A percentile compares a stretch with the other conserved stretches of the same genome.
These are phyloP conservation scores for Trichaptum fuscoviolaceum DNA, from an alignment of 768 basidiomycete species.

Conservation along the genomic window DNA sequence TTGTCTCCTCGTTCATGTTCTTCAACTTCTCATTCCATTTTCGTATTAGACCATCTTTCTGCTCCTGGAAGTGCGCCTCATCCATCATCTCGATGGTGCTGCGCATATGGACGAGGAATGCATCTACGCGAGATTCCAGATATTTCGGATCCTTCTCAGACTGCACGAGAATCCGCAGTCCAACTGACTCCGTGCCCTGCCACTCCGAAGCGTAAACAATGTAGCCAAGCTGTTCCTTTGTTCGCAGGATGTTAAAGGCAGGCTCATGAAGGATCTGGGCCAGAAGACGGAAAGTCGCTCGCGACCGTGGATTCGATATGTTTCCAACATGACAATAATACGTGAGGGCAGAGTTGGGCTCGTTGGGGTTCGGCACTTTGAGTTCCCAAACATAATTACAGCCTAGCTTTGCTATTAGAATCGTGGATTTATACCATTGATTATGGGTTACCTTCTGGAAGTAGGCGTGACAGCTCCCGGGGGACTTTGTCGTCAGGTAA, in stretches of 20 bases:
- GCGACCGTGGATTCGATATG: conserved; percentile 52
- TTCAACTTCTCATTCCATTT: conserved; percentile 84
- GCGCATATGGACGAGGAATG: conserved; percentile 77
- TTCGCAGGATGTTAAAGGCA: conserved; percentile 84
- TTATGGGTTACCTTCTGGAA: conserved; percentile 54
- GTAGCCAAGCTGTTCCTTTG: conserved; percentile 94
- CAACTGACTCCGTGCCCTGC: conserved; percentile 64
- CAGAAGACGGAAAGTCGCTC: conserved; percentile 67
- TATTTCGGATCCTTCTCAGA: conserved; percentile 77
- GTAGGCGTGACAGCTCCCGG: conserved; percentile 46
- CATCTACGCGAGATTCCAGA: conserved; percentile 84
- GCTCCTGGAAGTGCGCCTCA: conserved; percentile 68
- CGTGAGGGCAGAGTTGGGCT: conserved; percentile 81
- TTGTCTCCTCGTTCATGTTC: conserved; percentile 78
- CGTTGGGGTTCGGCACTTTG: conserved; percentile 73
- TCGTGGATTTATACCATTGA: conserved; percentile 5
- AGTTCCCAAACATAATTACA: conserved; percentile 64
- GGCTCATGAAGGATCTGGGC: conserved; percentile 87
- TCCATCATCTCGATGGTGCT: conserved; percentile 61
- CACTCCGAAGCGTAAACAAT: conserved; percentile 64
- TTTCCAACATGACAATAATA: conserved; percentile 84
- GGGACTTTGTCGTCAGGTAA: conserved; percentile 51
- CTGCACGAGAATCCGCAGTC: conserved; percentile 82
- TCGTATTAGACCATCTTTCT: conserved; percentile 70
- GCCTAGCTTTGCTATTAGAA: conserved; percentile 34